Evolutionary conservation across 768 basidiomycete genomes (phyloP).

Genomic region (Xerocomus spinulosus): DNA sequence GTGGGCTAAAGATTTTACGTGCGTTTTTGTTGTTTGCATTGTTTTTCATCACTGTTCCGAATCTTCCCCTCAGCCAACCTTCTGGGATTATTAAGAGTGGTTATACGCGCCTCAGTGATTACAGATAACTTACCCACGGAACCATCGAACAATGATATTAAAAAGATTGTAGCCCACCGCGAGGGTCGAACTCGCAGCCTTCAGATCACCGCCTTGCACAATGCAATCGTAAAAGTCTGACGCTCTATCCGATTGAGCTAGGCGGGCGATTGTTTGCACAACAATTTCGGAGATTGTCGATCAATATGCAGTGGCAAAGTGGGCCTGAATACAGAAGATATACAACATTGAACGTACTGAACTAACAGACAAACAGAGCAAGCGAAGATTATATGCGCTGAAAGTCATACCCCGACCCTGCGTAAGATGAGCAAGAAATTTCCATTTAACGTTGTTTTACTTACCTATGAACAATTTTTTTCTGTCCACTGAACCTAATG

Average conservation of each 20-base stretch:
- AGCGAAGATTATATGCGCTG: background rate
- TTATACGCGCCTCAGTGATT: no score
- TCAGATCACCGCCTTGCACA: slow-evolving; percentile 38
- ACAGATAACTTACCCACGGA: no score
- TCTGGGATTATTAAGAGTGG: no score
- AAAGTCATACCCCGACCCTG: slow-evolving; percentile 29
- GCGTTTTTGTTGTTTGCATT: no score
- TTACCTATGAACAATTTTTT: slow-evolving; percentile 53
- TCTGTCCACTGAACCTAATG: slow-evolving; percentile 65
- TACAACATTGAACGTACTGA: background rate
- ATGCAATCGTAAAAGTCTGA: slow-evolving; percentile 51
- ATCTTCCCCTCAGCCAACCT: no score
- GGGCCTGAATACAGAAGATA: background rate
- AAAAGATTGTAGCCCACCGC: slow-evolving; percentile 48
- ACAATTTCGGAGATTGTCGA: no score
- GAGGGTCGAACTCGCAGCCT: slow-evolving; percentile 64
- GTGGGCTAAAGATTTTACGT: slow-evolving; percentile 47
- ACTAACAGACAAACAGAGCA: background rate
- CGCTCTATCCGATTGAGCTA: slow-evolving; percentile 68
- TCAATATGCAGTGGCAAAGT: no score
- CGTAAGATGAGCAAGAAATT: slow-evolving; percentile 1
- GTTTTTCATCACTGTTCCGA: background rate
- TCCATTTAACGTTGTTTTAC: slow-evolving; percentile 1
- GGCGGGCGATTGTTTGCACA: slow-evolving; percentile 38
- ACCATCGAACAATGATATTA: no score